Evolutionary conservation across 805 yeast species (phyloP), one percentile per base, ranked within the genome.

Genomic region (Middelhovenomyces tepae): DNA sequence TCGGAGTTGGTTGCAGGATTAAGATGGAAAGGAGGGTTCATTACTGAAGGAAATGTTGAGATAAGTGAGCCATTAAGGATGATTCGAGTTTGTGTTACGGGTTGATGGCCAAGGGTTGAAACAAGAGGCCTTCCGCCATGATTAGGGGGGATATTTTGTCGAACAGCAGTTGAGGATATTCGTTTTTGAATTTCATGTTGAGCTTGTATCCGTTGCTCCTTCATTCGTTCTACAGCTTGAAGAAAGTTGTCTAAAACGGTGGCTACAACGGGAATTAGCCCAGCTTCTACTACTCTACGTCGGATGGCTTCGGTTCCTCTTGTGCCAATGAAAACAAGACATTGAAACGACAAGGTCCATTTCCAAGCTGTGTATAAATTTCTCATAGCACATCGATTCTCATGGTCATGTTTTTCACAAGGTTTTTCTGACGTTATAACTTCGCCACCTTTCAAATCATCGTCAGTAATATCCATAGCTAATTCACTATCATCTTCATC

Each of bases 331-430:
- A 85, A 68, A 1, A 89, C 94, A 36, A 89, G 62, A 53, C 96
- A 87, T 61, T 89, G 98, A 51, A 91, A 76, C 0, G 96, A 83
- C 35, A 89, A 62, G 4, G 94, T 83, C 98, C 98, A 89, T 60
- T 89, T 89, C 95, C 95, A 89, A 0, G 94, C 87, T n/a, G 80
- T 65, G 42, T 84, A 64, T 16, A 76, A 69, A 27, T 60, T 42
- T 53, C 61, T 28, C 14, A 28, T 34, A 20, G 36, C 22, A 27
- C 30, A 30, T 27, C 28, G 16, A 27, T 26, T 29, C n/a, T 31
- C 36, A 15, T 28, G 22, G n/a, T n/a, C n/a, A n/a, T n/a, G n/a
- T 39, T 54, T 50, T 27, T 48, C 42, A 16, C 57, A 43, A 22
- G 48, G 37, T 39, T 52, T 53, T 3, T 45, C 41, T 8, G n/a